phyloP scores from a whole-genome alignment of 225 moss, liverwort and hornwort genomes.

The Antitrichia curtipendula region DNA sequence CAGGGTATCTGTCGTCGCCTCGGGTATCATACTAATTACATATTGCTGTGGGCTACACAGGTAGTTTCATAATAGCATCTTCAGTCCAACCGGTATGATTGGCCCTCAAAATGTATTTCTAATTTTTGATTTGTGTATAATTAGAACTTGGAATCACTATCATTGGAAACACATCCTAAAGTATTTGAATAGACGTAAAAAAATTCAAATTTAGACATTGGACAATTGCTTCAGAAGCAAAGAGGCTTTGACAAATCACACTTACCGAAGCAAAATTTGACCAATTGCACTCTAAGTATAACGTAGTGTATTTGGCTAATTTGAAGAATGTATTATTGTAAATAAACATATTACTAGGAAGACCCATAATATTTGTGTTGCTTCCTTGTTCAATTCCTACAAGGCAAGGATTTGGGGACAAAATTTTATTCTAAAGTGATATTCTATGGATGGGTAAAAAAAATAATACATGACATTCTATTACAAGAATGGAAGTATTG shows the following conservation, averaged over 20 bases:
- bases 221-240: background rate
- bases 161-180: background rate
- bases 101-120: background rate
- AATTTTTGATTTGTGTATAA: background rate
- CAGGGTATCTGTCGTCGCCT: background rate
- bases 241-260: background rate
- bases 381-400: accelerated
- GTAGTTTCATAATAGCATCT: background rate
- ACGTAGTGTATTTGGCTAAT: background rate
- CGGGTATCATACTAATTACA: background rate
- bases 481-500: accelerated
- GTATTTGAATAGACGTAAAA: background rate
- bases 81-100: background rate
- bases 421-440: background rate
- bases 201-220: background rate
- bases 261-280: background rate
- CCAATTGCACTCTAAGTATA: background rate
- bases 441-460: accelerated
- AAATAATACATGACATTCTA: accelerated
- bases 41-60: no score
- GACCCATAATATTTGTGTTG: background rate
- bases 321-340: background rate
- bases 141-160: background rate
- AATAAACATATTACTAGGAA: background rate
- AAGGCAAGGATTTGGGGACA: no score